Percentiles rank a stretch among this genome's conserved stretches.
Conservation (phyloP, 805 yeast species). For the Naumovozyma dairenensis region DNA sequence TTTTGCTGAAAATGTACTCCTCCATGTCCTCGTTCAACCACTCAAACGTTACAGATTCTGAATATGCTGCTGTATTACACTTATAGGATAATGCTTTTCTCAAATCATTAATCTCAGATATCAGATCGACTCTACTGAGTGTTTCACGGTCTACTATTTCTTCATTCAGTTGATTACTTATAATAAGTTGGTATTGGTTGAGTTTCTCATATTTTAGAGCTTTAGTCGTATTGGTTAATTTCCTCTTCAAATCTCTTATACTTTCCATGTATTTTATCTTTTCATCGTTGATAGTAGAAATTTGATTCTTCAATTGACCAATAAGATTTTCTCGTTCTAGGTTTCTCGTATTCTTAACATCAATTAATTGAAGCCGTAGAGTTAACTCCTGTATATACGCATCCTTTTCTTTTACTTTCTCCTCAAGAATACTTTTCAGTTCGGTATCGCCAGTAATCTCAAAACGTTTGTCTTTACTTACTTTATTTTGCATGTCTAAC, state of each 20-base stretch:
- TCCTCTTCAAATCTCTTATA: not conserved
- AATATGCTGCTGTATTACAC: no score
- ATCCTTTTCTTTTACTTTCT: not conserved
- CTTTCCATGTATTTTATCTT: not conserved
- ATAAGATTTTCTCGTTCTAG: not conserved
- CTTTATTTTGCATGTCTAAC: not conserved
- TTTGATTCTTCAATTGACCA: not conserved
- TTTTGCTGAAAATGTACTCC: no score
- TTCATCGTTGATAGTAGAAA: not conserved
- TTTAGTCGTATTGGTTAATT: slow-evolving; percentile 5
- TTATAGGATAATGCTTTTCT: no score
- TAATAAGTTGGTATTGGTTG: slow-evolving; percentile 16
- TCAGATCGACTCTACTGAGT: slow-evolving; percentile 29
- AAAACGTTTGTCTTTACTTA: no score
- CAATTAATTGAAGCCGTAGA: not conserved
- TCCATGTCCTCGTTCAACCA: no score
- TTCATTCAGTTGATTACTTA: slow-evolving; percentile 27
- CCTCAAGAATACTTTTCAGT: no score
- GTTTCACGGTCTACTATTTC: slow-evolving; percentile 29
- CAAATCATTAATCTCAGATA: slow-evolving; percentile 36
- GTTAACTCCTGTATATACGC: not conserved
- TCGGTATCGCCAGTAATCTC: no score
- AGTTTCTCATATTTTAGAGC: slow-evolving; percentile 17
- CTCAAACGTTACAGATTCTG: no score
- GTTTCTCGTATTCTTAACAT: not conserved